Conservation (phyloP, 805 yeast species). For the Teunomyces gatunensis region DNA sequence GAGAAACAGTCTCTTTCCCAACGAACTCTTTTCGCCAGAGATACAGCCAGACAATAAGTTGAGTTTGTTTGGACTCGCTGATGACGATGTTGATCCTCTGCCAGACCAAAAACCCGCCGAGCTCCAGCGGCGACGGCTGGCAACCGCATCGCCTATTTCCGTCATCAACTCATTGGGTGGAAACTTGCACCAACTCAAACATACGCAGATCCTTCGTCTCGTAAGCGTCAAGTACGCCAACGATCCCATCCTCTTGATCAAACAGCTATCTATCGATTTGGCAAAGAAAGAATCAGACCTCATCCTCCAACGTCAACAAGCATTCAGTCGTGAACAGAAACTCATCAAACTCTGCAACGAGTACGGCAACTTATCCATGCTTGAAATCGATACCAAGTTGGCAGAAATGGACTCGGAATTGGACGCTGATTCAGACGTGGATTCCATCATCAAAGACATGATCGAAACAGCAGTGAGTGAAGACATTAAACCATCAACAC, state of each 20-base stretch:
- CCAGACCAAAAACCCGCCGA: background rate
- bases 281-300: constrained; percentile 48
- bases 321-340: constrained; percentile 32
- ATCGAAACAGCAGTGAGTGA: constrained; percentile 30
- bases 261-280: constrained; percentile 48
- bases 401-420: constrained; percentile 12
- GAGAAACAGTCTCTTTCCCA: constrained; percentile 12
- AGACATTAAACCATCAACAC: constrained; percentile 8
- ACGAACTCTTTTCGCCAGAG: constrained; percentile 6
- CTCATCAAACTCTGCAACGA: constrained; percentile 31
- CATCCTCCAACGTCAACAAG: constrained; percentile 31
- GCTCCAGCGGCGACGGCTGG: background rate
- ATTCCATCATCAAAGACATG: constrained; percentile 22
- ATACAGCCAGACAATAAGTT: constrained; percentile 4
- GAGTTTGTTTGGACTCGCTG: constrained; percentile 9
- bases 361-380: constrained; percentile 32
- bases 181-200: constrained; percentile 9
- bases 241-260: constrained; percentile 32
- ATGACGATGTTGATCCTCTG: background rate
- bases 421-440: constrained; percentile 8
- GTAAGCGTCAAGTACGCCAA: constrained; percentile 22
- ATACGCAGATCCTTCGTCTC: constrained; percentile 16
- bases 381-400: constrained; percentile 33
- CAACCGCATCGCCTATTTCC: background rate
- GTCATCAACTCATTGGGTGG: constrained; percentile 13